Evolutionary conservation across 345 rosid genomes (phyloP), one percentile per base, ranked within the genome.

Genomic region (Erysimum cheiranthoides): DNA sequence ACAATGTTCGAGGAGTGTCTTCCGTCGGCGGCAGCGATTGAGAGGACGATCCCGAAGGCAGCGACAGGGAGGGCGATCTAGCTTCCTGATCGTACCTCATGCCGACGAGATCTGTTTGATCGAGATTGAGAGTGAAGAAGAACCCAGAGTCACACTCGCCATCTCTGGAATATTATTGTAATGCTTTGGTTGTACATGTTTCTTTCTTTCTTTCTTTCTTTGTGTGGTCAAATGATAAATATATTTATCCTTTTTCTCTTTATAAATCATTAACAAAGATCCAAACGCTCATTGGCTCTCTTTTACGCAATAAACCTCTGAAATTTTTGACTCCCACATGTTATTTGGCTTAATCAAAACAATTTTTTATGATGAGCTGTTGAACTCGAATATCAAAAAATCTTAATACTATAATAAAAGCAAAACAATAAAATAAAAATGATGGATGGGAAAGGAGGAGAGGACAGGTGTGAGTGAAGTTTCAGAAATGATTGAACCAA

Each of bases 1-100:
- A 77, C 68, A 88, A 63, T 36, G 76, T 61, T 60, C 79, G 74
- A 13, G 83, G 85, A 12, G 88, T 79, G 63, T 81, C 87, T 49
- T 79, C 88, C 50, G 81, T 73, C 11, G 82, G 82, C 12, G 81
- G 78, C 8, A 84, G 71, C 9, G 40, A 36, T 11, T 78, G 70
- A 5, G 87, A 78, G 36, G 84, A 85, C 11, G 85, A 80, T 39
- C 76, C 68, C 38, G 52, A 62, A 18, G 78, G 68, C 28, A 75
- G 40, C 34, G 78, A 75, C 2, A 59, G 46, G 36, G 68, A 12
- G 6, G 79, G 59, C 43, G 79, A 75, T 82, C 85, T 73, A 59
- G 71, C 13, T 39, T 70, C 80, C 59, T 71, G 53, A 57, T 77
- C 76, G 73, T 39, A 64, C 46, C 46, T 65, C 67, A 71, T 47